Conservation (phyloP, 2,329 filamentous ascomycete species). For the Kalaharituber pfeilii region DNA sequence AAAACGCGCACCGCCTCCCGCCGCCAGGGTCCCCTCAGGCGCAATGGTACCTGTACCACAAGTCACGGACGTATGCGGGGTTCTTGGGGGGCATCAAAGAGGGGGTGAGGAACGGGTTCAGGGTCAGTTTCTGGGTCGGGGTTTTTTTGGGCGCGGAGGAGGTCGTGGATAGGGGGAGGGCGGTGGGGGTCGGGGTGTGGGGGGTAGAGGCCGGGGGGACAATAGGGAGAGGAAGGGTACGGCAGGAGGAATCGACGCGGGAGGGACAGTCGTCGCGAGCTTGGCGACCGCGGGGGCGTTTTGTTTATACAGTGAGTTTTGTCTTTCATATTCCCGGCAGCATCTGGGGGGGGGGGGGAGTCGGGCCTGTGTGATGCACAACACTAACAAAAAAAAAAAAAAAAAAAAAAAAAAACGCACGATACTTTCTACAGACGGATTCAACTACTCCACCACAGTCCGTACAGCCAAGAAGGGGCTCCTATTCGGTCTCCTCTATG, state of each 20-base stretch:
- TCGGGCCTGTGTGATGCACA: slow-evolving; percentile 23
- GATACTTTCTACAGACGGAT: slow-evolving; percentile 42
- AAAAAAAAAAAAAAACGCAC: slow-evolving; percentile 1
- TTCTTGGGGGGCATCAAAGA: slow-evolving; percentile 62
- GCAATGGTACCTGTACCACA: slow-evolving; percentile 98
- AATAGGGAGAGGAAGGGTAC: slow-evolving; percentile 62
- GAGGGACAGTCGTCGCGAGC: slow-evolving; percentile 67
- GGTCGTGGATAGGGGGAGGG: slow-evolving; percentile 44
- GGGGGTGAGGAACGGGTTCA: slow-evolving; percentile 55
- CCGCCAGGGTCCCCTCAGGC: slow-evolving; percentile 55
- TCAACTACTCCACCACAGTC: slow-evolving; percentile 58
- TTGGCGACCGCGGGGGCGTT: slow-evolving; percentile 72
- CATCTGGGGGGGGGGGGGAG: too few species aligned
- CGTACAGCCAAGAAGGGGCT: slow-evolving; percentile 67
- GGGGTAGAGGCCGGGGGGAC: slow-evolving; percentile 52
- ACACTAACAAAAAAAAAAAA: slow-evolving; percentile 14
- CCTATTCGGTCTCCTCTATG: slow-evolving; percentile 56
- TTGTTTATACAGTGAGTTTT: slow-evolving; percentile 59
- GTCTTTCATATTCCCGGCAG: too few species aligned
- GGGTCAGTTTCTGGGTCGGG: slow-evolving; percentile 53
- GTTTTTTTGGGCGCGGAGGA: slow-evolving; percentile 71
- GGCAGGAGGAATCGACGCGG: slow-evolving; percentile 43
- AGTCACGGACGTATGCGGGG: slow-evolving; percentile 85
- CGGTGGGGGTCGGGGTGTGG: slow-evolving; percentile 32
- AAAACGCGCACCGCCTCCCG: slow-evolving; percentile 88